Evolutionary conservation across 192 early-diverging fungal species (phyloP).

Genomic region (Diversispora eburnea): DNA sequence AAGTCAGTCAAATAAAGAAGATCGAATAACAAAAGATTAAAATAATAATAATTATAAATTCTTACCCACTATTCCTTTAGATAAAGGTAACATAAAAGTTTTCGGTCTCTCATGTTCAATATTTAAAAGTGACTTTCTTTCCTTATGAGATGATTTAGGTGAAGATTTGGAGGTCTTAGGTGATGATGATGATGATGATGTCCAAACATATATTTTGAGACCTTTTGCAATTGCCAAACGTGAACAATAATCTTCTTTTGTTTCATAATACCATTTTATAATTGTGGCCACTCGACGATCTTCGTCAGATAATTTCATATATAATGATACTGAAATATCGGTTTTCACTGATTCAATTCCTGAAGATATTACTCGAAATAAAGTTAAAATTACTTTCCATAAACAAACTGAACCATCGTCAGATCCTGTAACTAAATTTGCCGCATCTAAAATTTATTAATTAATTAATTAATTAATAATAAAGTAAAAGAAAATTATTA

Average conservation of each 20-base stretch:
- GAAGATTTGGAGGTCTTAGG: too few relatives aligned
- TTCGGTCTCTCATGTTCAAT: not conserved
- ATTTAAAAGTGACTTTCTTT: not conserved
- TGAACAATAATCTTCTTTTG: too few relatives aligned
- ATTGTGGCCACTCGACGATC: conserved; percentile 4
- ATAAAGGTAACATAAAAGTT: not conserved
- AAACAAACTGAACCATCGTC: conserved; percentile 22
- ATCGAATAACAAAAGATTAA: not conserved
- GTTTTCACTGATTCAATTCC: not conserved
- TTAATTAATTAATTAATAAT: not conserved
- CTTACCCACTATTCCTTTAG: not conserved
- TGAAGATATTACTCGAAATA: not conserved
- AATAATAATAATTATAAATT: not conserved
- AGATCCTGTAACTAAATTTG: conserved; percentile 16
- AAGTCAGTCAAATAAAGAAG: not conserved
- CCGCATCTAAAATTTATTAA: not conserved
- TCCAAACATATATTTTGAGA: conserved; percentile 16
- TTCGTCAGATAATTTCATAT: not conserved
- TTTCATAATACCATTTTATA: conserved; percentile 17
- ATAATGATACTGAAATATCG: not conserved
- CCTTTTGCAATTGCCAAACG: conserved; percentile 9
- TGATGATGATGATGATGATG: not conserved
- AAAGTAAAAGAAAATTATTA: not conserved
- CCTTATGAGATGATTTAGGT: too few relatives aligned
- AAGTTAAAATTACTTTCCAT: conserved; percentile 11